A percentile compares a stretch with the other conserved stretches of the same genome.
Conservation (phyloP, 257 asterid species). For the Penstemon barbatus region DNA sequence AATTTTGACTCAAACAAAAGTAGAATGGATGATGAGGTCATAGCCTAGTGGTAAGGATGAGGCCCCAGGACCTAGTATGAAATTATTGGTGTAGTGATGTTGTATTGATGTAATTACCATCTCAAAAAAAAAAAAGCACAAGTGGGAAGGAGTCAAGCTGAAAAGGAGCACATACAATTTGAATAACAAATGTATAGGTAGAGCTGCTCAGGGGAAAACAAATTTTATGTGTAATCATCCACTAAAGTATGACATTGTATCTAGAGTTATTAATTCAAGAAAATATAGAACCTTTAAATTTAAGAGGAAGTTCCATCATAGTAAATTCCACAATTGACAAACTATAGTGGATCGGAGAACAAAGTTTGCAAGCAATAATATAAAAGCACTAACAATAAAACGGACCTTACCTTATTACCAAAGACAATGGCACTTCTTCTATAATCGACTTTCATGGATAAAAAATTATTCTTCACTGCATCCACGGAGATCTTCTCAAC, state of each 20-base stretch:
- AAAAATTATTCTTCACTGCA: constrained; percentile 73
- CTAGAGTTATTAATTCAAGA: not conserved
- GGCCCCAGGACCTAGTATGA: too few species aligned
- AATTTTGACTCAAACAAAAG: too few species aligned
- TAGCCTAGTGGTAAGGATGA: too few species aligned
- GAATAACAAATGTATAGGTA: not conserved
- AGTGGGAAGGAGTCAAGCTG: not conserved
- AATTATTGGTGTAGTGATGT: too few species aligned
- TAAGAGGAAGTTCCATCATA: not conserved
- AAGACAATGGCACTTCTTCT: constrained; percentile 74
- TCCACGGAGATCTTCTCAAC: constrained; percentile 90
- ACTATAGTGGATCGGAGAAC: not conserved
- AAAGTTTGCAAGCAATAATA: not conserved
- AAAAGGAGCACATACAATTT: not conserved
- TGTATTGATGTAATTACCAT: too few species aligned
- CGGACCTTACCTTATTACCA: constrained; percentile 61
- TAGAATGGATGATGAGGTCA: too few species aligned
- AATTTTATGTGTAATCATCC: not conserved
- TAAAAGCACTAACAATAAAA: constrained; percentile 3
- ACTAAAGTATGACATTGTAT: not conserved
- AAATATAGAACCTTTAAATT: not conserved
- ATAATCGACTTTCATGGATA: constrained; percentile 80
- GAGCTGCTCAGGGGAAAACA: not conserved
- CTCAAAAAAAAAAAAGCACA: too few species aligned
- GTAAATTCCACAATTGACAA: constrained; percentile 2